Conservation (phyloP, 305 asterid genomes). For the Plantago lanceolata region DNA sequence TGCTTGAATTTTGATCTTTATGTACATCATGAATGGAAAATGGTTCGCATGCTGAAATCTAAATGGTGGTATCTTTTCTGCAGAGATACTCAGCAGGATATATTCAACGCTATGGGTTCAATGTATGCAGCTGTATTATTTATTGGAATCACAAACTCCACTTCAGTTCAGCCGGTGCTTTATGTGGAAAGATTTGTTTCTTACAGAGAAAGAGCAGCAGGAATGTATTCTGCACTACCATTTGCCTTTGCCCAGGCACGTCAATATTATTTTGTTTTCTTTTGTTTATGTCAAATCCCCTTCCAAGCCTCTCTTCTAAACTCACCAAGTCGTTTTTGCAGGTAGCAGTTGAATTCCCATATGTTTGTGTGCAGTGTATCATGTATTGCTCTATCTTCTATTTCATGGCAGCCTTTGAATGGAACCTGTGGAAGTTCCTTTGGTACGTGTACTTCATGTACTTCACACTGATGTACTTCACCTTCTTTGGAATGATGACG, state of each 20-base stretch:
- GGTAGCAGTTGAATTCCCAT: slow-evolving; percentile 75
- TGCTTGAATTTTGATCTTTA: slow-evolving; percentile 1
- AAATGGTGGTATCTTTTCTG: slow-evolving; percentile 8
- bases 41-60: slow-evolving; percentile 4
- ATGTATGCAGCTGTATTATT: slow-evolving; percentile 79
- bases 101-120: slow-evolving; percentile 77
- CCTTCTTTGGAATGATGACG: slow-evolving; percentile 80
- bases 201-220: slow-evolving; percentile 75
- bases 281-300: neutral
- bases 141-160: slow-evolving; percentile 67
- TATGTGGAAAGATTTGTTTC: slow-evolving; percentile 63
- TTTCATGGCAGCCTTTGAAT: slow-evolving; percentile 65
- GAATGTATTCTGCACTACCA: slow-evolving; percentile 78
- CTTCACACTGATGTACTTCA: slow-evolving; percentile 72
- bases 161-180: slow-evolving; percentile 76
- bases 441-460: slow-evolving; percentile 70
- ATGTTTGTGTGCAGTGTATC: slow-evolving; percentile 53
- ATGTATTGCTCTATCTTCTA: slow-evolving; percentile 65
- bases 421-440: slow-evolving; percentile 52
- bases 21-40: neutral
- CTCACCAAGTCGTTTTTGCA: slow-evolving; percentile 28
- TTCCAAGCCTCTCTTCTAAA: slow-evolving; percentile 2
- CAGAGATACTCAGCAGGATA: slow-evolving; percentile 73
- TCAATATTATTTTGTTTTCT: neutral
- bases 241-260: slow-evolving; percentile 78